Percentiles rank a stretch among this genome's conserved stretches.
Conservation (phyloP, 129 eudicot genomes). For the Calendula officinalis region DNA sequence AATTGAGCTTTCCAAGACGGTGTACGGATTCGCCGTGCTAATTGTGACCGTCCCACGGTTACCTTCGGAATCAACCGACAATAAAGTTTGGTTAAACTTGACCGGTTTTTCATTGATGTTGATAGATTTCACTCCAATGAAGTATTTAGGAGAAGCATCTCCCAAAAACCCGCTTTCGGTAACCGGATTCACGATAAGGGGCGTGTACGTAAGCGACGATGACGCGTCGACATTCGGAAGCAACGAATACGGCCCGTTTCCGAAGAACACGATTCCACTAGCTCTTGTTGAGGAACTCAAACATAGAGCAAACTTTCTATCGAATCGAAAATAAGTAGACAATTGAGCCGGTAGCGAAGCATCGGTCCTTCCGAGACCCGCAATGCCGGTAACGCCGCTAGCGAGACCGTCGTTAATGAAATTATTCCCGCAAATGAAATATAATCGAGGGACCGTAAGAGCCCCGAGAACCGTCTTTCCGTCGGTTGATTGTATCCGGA, state of each 20-base stretch:
- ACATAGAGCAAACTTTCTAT: not conserved
- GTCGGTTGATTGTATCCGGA: not conserved
- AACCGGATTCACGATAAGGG: not conserved
- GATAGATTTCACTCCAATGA: not conserved
- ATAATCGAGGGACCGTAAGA: not conserved
- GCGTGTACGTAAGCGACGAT: slow-evolving; percentile 7
- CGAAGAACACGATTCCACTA: not conserved
- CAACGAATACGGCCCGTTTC: not conserved
- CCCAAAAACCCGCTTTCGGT: not conserved
- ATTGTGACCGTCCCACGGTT: slow-evolving; percentile 39
- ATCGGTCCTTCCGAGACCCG: slow-evolving; percentile 1
- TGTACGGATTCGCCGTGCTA: slow-evolving; percentile 41
- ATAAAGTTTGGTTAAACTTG: slow-evolving; percentile 25
- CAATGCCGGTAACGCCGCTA: slow-evolving; percentile 3
- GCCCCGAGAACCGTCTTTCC: not conserved
- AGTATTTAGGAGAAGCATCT: slow-evolving; percentile 5
- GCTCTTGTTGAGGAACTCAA: slow-evolving; percentile 1
- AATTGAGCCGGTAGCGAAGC: not conserved
- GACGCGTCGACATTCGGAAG: slow-evolving; percentile 5
- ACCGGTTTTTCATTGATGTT: not conserved
- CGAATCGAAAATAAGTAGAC: not conserved
- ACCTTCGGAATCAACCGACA: slow-evolving; percentile 37
- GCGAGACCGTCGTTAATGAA: not conserved
- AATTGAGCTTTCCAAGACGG: slow-evolving; percentile 39
- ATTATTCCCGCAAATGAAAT: not conserved